A percentile compares a stretch with the other conserved stretches of the same genome.
phyloP scores from a whole-genome alignment of 1,284 basidiomycete genomes.

The Cryptococcus sp. region DNA sequence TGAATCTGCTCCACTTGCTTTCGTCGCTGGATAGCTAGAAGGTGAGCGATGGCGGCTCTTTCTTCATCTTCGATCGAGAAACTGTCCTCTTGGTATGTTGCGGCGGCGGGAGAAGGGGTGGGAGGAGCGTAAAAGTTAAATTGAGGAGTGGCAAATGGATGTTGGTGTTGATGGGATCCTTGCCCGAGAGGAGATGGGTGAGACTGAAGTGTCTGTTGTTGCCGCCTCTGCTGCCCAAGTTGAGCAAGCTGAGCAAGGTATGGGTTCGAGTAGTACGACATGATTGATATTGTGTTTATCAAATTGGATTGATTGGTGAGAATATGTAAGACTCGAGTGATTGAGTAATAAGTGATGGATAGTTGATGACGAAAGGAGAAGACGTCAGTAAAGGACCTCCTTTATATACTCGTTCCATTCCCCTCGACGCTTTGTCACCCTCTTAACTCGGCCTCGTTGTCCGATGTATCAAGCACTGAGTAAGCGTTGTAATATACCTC shows the following conservation, averaged over 20 bases:
- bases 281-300: constrained; percentile 2
- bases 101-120: neutral
- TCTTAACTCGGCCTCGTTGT: no score
- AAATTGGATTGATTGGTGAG: no score
- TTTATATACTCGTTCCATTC: no score
- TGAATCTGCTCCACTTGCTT: constrained; percentile 27
- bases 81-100: constrained; percentile 1
- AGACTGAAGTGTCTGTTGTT: neutral
- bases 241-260: constrained; percentile 2
- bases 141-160: neutral
- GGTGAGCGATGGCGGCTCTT: constrained; percentile 37
- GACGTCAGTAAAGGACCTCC: no score
- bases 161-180: neutral
- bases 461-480: no score
- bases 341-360: no score
- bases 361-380: no score
- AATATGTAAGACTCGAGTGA: no score
- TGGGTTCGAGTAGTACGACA: constrained; percentile 13
- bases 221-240: neutral
- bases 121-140: neutral
- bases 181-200: neutral
- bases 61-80: constrained; percentile 34
- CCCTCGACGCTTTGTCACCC: no score
- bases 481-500: no score
- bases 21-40: constrained; percentile 35